Evolutionary conservation across 768 basidiomycete species (phyloP).

Genomic region (Cystofilobasidium bisporidii): DNA sequence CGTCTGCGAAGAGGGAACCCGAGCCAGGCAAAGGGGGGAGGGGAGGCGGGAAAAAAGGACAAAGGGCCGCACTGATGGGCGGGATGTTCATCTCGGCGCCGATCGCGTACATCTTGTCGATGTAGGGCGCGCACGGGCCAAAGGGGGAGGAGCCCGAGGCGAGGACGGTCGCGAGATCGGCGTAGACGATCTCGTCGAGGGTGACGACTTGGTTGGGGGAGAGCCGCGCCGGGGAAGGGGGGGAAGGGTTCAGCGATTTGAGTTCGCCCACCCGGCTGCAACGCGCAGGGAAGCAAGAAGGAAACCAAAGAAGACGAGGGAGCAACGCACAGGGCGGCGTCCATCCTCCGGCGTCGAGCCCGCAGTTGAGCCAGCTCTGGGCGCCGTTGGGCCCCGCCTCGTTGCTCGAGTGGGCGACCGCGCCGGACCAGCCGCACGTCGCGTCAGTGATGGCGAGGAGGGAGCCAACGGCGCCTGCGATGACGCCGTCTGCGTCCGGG

Average conservation of each 20-base stretch:
- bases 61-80: constrained; percentile 45
- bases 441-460: constrained; percentile 19
- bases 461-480: background rate
- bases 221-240: background rate
- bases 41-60: background rate
- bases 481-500: background rate
- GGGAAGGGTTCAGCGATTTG: background rate
- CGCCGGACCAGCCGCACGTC: constrained; percentile 18
- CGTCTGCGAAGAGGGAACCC: too few species aligned
- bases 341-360: constrained; percentile 25
- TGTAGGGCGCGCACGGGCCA: constrained; percentile 35
- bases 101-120: constrained; percentile 35
- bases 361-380: constrained; percentile 23
- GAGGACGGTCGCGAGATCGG: constrained; percentile 22
- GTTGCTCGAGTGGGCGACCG: constrained; percentile 3
- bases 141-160: constrained; percentile 29
- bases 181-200: constrained; percentile 26
- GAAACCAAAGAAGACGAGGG: background rate
- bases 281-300: background rate
- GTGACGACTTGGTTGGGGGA: constrained; percentile 6
- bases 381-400: constrained; percentile 17
- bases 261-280: too few species aligned
- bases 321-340: constrained; percentile 23
- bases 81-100: constrained; percentile 44
- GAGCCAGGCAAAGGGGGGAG: too few species aligned